Conservation (phyloP, 2,329 filamentous ascomycete genomes). For the Hypoxylon sp. region DNA sequence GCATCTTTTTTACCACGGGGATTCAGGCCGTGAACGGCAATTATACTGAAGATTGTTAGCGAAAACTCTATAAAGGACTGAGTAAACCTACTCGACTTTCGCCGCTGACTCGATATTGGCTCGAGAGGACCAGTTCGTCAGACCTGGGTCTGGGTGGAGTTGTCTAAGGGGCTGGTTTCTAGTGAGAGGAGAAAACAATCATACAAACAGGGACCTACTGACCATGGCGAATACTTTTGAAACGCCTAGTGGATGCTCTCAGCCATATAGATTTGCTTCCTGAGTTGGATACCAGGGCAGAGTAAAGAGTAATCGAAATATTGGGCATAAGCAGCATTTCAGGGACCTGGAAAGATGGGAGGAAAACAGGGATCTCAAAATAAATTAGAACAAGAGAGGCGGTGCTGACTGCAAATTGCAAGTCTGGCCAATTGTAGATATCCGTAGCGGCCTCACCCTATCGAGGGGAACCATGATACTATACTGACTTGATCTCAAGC, state of each 20-base stretch:
- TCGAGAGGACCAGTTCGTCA: background rate
- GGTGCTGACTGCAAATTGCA: background rate
- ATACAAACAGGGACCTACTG: background rate
- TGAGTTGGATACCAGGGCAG: background rate
- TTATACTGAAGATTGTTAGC: conserved; percentile 17
- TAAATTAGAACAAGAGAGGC: background rate
- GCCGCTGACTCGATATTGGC: background rate
- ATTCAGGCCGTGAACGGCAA: conserved; percentile 50
- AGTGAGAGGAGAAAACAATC: background rate
- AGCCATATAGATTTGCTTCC: background rate
- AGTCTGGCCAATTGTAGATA: background rate
- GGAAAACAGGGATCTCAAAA: background rate
- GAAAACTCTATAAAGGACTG: no score
- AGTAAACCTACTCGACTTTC: background rate
- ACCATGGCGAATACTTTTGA: background rate
- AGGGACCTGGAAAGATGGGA: background rate
- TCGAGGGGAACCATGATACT: no score
- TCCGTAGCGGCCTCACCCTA: no score
- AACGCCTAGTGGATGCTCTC: background rate
- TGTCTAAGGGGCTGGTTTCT: background rate
- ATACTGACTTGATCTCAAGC: no score
- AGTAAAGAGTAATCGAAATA: background rate
- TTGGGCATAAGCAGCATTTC: background rate
- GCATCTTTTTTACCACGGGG: conserved; percentile 43
- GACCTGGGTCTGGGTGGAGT: background rate